phyloP scores from a whole-genome alignment of 2,329 filamentous ascomycete genomes.

The Tympanopsis confertula region DNA sequence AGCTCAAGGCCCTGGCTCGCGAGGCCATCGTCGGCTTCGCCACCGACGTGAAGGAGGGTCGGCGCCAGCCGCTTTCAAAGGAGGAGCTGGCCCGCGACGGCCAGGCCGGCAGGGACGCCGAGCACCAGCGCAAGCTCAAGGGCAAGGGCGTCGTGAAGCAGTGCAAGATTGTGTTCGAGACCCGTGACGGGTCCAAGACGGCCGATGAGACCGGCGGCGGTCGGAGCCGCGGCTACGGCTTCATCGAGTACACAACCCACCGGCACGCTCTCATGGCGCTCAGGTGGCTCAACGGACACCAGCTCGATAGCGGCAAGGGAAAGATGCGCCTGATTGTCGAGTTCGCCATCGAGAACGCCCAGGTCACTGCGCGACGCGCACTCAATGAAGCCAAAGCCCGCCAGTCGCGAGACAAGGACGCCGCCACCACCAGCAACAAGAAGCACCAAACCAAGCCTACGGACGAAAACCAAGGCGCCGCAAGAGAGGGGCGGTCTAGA shows the following conservation, averaged over 20 bases:
- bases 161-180: conserved; percentile 90
- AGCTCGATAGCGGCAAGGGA: conserved; percentile 48
- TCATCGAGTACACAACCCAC: conserved; percentile 92
- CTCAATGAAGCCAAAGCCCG: conserved; percentile 47
- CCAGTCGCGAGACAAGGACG: too few species aligned
- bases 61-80: conserved; percentile 69
- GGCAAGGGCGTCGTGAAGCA: conserved; percentile 82
- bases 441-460: too few species aligned
- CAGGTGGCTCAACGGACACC: conserved; percentile 78
- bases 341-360: conserved; percentile 95
- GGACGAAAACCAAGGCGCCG: too few species aligned
- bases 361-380: conserved; percentile 73
- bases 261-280: conserved; percentile 90
- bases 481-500: too few species aligned
- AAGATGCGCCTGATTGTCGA: conserved; percentile 86
- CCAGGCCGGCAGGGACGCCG: conserved; percentile 68
- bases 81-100: conserved; percentile 80
- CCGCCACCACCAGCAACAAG: too few species aligned
- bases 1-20: conserved; percentile 79
- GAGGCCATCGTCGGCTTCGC: conserved; percentile 89
- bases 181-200: conserved; percentile 72
- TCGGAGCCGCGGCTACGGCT: conserved; percentile 84
- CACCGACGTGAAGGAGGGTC: conserved; percentile 70
- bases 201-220: conserved; percentile 66
- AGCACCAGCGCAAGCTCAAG: conserved; percentile 67